These are phyloP conservation scores for Lipomyces yarrowii DNA, from an alignment of 1,139 yeast species.

Conservation along the genomic window DNA sequence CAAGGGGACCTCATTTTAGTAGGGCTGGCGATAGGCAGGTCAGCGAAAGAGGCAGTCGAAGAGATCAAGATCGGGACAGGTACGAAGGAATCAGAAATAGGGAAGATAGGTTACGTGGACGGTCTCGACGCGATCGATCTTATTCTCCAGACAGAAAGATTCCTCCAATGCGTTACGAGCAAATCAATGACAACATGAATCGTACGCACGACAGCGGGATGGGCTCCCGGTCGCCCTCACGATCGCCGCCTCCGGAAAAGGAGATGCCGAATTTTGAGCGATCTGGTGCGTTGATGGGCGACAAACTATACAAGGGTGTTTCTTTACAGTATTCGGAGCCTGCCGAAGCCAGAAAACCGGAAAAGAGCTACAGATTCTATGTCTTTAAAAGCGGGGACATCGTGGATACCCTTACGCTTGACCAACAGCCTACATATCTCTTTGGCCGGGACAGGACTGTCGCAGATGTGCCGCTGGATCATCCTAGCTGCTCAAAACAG, in stretches of 20 bases:
- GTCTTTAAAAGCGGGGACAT: constrained; percentile 40
- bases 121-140: neutral
- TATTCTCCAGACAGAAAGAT: neutral
- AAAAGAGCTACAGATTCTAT: constrained; percentile 37
- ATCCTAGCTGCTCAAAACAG: constrained; percentile 53
- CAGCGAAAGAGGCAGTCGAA: neutral
- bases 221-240: neutral
- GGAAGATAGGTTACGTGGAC: neutral
- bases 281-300: constrained; percentile 53
- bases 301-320: constrained; percentile 47
- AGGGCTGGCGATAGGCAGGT: neutral
- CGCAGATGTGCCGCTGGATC: constrained; percentile 51
- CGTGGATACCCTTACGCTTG: constrained; percentile 41
- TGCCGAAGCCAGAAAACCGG: constrained; percentile 46
- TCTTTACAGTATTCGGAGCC: constrained; percentile 53
- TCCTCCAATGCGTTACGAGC: constrained; percentile 1
- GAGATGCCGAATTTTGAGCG: constrained; percentile 49
- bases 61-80: neutral
- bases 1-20: neutral
- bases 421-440: constrained; percentile 43
- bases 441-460: constrained; percentile 53
- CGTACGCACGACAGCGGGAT: neutral
- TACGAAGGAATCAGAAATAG: neutral
- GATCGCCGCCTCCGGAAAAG: constrained; percentile 23
- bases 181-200: neutral